Base-by-base conservation (phyloP, 306 rosid genomes). In the Pyrus pyrifolia region DNA sequence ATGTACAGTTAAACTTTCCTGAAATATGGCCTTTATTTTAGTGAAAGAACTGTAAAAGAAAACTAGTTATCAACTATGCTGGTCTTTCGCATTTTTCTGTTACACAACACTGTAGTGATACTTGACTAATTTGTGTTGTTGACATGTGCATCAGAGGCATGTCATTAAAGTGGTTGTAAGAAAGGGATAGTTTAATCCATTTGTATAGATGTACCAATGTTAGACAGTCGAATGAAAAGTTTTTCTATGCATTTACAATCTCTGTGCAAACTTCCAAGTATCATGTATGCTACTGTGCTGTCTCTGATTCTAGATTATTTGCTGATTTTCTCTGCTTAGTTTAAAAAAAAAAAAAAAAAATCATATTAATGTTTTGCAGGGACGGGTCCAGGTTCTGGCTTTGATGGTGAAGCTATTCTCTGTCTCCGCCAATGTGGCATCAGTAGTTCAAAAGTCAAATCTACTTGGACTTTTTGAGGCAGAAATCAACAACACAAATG, bases 381-480 rank as follows among this genome's bases (percentile, higher is more conserved):
- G 97, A n/a, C 87, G 93, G 79, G 86, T 92, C 68, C 97, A 97
- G 27, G 84, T 95, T 44, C 79, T 95, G 88, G 93, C 96, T 76
- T 80, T 95, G 76, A 89, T 92, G 68, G 99, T 90, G 91, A 92
- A 92, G 87, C 87, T 95, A 40, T 90, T 92, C 73, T 90, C 97
- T 44, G 77, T 90, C 70, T 95, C 99, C 78, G 77, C 76, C 53
- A 77, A 89, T 67, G 91, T 89, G 76, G 97, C 97, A 59, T 86
- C 93, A 25, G 69, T 76, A 58, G 76, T 95, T 77, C 67, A 85
- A 88, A 83, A 82, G 79, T 87, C 86, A 80, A 87, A 92, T 81
- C 81, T 95, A 77, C 91, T 92, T 64, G 66, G 78, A 73, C 84
- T 84, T 80, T 82, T 95, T 69, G 97, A 95, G 88, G 88, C 72